Percentiles rank a stretch among this genome's conserved stretches.
phyloP scores from a whole-genome alignment of 176 grass and related monocot genomes.

The Oryza brachyantha region DNA sequence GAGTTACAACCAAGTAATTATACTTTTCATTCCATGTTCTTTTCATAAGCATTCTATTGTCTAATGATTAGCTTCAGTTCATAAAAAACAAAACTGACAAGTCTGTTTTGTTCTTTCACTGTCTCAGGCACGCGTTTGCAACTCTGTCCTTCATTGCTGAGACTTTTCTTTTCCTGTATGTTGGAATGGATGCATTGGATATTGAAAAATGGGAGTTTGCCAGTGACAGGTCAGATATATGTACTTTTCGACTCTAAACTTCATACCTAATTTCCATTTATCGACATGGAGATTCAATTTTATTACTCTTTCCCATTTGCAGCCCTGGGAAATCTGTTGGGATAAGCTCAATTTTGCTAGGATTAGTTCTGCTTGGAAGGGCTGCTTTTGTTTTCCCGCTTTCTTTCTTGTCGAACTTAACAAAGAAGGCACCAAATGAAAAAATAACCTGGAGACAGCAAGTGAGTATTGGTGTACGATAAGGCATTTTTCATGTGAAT shows the following conservation, averaged over 20 bases:
- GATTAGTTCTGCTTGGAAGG: constrained; percentile 85
- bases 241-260: constrained; percentile 10
- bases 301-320: constrained; percentile 28
- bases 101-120: constrained; percentile 6
- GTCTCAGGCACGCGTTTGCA: constrained; percentile 82
- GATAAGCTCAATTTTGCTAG: constrained; percentile 81
- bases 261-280: neutral
- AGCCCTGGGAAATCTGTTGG: constrained; percentile 88
- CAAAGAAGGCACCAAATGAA: constrained; percentile 55
- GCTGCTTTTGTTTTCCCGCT: constrained; percentile 98
- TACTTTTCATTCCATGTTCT: neutral
- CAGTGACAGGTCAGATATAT: constrained; percentile 65
- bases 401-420: constrained; percentile 88
- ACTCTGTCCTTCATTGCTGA: constrained; percentile 97
- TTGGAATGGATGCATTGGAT: constrained; percentile 96
- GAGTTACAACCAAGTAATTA: constrained; percentile 96
- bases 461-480: constrained; percentile 32
- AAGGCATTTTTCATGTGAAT: neutral
- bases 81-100: neutral
- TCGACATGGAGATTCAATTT: neutral
- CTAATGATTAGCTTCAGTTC: neutral
- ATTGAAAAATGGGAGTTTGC: constrained; percentile 95
- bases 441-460: constrained; percentile 86
- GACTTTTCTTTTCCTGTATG: constrained; percentile 95
- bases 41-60: neutral